Percentiles rank a stretch among this genome's conserved stretches.
Conservation (phyloP, 352 stramenopile genomes). For the Globisporangium yorkense region DNA sequence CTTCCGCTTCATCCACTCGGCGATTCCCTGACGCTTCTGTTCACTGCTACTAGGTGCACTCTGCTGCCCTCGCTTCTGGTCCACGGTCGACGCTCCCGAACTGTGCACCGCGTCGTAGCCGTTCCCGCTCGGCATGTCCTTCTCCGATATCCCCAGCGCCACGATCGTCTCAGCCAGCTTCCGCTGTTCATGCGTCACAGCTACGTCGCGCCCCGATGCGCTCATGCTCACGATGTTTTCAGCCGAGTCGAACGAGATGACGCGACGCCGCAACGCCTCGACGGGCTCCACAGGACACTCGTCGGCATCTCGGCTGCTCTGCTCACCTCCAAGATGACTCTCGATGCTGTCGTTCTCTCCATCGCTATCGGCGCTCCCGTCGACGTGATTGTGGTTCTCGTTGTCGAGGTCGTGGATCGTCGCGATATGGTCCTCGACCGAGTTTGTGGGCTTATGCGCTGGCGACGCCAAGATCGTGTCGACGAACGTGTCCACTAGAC, state of each 20-base stretch:
- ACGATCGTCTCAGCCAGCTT: constrained; percentile 73
- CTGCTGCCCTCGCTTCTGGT: background rate
- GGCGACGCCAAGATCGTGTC: constrained; percentile 36
- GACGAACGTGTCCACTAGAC: constrained; percentile 56
- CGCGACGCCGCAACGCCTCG: constrained; percentile 50
- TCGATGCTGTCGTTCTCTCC: constrained; percentile 21
- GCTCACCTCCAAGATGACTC: constrained; percentile 17
- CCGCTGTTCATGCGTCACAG: constrained; percentile 48
- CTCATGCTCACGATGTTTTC: constrained; percentile 69
- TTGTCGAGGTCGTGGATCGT: constrained; percentile 14
- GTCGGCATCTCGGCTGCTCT: constrained; percentile 13
- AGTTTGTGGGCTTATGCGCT: constrained; percentile 6
- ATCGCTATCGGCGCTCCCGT: constrained; percentile 13
- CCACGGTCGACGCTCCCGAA: background rate
- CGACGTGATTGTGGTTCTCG: constrained; percentile 14
- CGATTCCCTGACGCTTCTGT: constrained; percentile 9
- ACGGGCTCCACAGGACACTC: constrained; percentile 36
- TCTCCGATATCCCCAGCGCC: constrained; percentile 51
- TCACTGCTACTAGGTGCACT: constrained; percentile 1
- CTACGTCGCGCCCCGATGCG: constrained; percentile 24
- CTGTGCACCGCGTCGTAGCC: constrained; percentile 4
- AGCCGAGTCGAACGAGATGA: constrained; percentile 76
- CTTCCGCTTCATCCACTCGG: constrained; percentile 17
- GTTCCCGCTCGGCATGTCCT: constrained; percentile 30
- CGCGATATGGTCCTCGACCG: constrained; percentile 6